Base-by-base conservation (phyloP, 371 early-diverging fungal species). In the Mortierella sp. region DNA sequence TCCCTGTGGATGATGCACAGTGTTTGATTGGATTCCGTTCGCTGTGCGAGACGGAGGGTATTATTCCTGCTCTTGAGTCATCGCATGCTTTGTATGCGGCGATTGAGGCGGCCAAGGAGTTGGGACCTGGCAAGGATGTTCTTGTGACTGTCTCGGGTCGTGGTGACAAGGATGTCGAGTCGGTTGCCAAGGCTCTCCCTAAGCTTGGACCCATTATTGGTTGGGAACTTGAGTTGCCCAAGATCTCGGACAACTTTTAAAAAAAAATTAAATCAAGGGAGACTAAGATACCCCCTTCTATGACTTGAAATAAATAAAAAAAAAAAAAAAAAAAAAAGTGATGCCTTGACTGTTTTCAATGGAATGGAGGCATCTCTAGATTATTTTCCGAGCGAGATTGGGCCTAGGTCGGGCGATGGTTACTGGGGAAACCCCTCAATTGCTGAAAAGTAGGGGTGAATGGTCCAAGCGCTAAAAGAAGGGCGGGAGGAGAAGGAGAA, bases 161-260 rank as follows among this genome's bases (percentile, higher is more conserved):
- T 59, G 99, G 99, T 69, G 99, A 98, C 86, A 98, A 98, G 88
- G 99, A 98, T 81, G 97, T 98, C 74, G 88, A 93, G 67, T 93
- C 96, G 25, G 97, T 98, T 26, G 94, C 94, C 14, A 97, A 97
- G 84, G 90, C 90, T 2, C 83, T 98, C 70, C 98, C 98, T 21
- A 91, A 84, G 62, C 82, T 96, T 50, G 98, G 98, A 23, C 94
- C 94, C 46, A 83, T 90, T 82, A 97, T 98, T 75, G 95, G 92
- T n/a, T 98, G 98, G 98, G 94, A 96, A 69, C 83, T 96, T 52
- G 86, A 93, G 64, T 87, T 93, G 59, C 80, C 80, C 63, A 72
- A 72, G 70, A 79, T 79, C 60, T 66, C 69, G 25, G 80, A 79
- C 9, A 72, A 79, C 70, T 72, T 63, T 66, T 73, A 68, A 62